Percentiles rank a stretch among this genome's conserved stretches.
Evolutionary conservation across 1,139 yeast genomes (phyloP).

Genomic region (Pichia sp.): DNA sequence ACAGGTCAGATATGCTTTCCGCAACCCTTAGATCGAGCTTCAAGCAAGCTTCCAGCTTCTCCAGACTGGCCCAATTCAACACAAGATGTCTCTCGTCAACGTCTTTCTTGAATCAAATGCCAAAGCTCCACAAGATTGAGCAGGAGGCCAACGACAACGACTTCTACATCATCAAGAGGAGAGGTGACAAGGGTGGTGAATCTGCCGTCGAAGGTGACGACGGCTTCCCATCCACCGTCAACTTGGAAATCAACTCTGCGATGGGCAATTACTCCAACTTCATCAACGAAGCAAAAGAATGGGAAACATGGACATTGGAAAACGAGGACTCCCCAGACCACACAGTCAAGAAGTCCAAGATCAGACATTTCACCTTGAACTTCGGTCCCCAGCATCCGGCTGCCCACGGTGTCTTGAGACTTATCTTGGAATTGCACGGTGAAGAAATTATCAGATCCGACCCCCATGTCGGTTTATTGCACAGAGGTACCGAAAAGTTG

Average conservation of each 20-base stretch:
- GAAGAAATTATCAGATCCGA: slow-evolving; percentile 85
- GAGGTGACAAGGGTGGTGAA: slow-evolving; percentile 30
- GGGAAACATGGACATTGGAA: slow-evolving; percentile 34
- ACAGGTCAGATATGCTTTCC: slow-evolving; percentile 20
- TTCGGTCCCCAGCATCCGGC: slow-evolving; percentile 96
- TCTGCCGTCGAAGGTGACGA: slow-evolving; percentile 22
- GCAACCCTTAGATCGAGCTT: slow-evolving; percentile 14
- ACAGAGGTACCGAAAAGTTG: slow-evolving; percentile 85
- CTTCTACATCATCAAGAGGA: slow-evolving; percentile 28
- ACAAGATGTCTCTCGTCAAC: slow-evolving; percentile 11
- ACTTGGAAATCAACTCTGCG: slow-evolving; percentile 33
- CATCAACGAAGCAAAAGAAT: slow-evolving; percentile 30
- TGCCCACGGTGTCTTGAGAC: slow-evolving; percentile 87
- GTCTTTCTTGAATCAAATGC: slow-evolving; percentile 10
- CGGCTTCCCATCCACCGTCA: slow-evolving; percentile 26
- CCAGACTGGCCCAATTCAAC: slow-evolving; percentile 10
- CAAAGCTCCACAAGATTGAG: slow-evolving; percentile 22
- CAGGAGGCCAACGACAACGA: slow-evolving; percentile 30
- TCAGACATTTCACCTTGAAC: slow-evolving; percentile 84
- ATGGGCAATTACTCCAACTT: slow-evolving; percentile 38
- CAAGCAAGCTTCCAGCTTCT: slow-evolving; percentile 9
- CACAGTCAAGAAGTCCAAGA: slow-evolving; percentile 42
- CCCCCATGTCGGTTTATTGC: slow-evolving; percentile 84
- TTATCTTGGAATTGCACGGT: slow-evolving; percentile 81
- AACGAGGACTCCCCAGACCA: slow-evolving; percentile 35